phyloP scores from a whole-genome alignment of 805 yeast species.

The Ogataea trehalophila region DNA sequence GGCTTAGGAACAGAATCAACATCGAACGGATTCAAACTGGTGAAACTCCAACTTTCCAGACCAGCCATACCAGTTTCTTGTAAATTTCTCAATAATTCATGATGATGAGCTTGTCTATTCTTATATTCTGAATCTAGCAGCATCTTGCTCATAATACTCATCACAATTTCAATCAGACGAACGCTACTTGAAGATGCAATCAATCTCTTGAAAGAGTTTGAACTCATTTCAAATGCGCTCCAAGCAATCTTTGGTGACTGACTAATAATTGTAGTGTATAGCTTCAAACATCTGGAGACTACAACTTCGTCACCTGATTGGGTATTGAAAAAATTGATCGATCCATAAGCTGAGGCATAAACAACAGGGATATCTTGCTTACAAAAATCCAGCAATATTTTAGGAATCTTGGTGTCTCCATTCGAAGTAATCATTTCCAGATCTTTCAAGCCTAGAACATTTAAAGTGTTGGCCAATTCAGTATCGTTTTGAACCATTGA shows the following conservation, averaged over 20 bases:
- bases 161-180: conserved; percentile 18
- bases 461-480: conserved; percentile 31
- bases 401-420: conserved; percentile 35
- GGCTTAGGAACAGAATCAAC: background rate
- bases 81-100: conserved; percentile 18
- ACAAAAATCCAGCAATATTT: conserved; percentile 15
- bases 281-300: conserved; percentile 19
- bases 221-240: conserved; percentile 15
- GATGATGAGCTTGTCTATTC: conserved; percentile 17
- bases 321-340: conserved; percentile 17
- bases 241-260: conserved; percentile 13
- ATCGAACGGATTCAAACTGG: conserved; percentile 12
- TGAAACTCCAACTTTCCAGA: conserved; percentile 13
- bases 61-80: conserved; percentile 21
- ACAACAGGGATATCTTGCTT: conserved; percentile 5
- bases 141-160: conserved; percentile 22
- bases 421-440: conserved; percentile 29
- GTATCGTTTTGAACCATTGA: conserved; percentile 32
- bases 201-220: conserved; percentile 19
- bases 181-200: conserved; percentile 20
- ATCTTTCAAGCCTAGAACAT: conserved; percentile 30
- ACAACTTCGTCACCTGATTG: conserved; percentile 21
- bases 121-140: conserved; percentile 30
- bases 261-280: conserved; percentile 13
- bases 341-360: conserved; percentile 12